Evolutionary conservation across 768 basidiomycete genomes (phyloP).

Genomic region (Lactarius akahatsu): DNA sequence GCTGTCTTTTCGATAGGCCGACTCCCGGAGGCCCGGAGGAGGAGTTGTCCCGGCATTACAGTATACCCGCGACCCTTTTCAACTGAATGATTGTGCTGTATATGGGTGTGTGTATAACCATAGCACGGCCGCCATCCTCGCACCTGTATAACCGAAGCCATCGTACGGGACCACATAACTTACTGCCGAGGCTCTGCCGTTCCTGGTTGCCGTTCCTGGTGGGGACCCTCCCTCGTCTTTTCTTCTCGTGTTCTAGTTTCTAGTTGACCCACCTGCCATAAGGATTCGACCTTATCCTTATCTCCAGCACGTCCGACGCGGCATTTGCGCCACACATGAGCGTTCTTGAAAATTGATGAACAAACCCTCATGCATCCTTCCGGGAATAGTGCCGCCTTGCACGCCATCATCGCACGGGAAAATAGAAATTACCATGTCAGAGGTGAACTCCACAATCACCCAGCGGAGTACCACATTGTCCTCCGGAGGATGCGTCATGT

Average conservation of each 20-base stretch:
- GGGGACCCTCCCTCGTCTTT: neutral
- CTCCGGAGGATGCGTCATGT: neutral
- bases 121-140: neutral
- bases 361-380: neutral
- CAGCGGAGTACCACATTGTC: neutral
- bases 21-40: neutral
- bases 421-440: slow-evolving; percentile 6
- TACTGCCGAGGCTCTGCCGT: neutral
- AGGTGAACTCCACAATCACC: slow-evolving; percentile 1
- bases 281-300: neutral
- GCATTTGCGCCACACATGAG: slow-evolving; percentile 10
- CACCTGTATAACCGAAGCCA: neutral
- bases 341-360: too few species aligned
- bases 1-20: neutral
- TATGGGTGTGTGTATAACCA: neutral
- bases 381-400: slow-evolving; percentile 2
- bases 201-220: slow-evolving; percentile 1
- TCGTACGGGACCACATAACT: neutral
- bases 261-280: neutral
- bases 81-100: neutral
- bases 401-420: neutral
- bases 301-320: neutral
- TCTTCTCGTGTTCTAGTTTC: neutral
- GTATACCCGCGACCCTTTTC: neutral
- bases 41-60: neutral